Percentiles rank a stretch among this genome's conserved stretches.
Evolutionary conservation across 129 eudicot species (phyloP).

Genomic region (sunflower (Helianthus annuus)): DNA sequence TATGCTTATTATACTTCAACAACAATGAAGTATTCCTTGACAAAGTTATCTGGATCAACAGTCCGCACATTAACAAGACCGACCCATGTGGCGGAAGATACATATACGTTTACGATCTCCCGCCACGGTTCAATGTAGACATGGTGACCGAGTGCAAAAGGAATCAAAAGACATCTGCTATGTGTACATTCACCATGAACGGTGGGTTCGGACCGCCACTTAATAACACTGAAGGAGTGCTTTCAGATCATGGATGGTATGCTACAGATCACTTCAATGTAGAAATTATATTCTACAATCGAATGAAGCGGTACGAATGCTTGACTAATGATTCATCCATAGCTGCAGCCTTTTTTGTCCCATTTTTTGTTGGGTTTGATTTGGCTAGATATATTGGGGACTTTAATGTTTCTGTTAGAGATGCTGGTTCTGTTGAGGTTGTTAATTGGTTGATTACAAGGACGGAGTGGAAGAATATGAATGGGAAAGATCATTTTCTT

Average conservation of each 20-base stretch:
- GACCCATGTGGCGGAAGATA: slow-evolving; percentile 85
- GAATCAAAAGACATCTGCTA: slow-evolving; percentile 58
- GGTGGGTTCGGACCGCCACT: slow-evolving; percentile 14
- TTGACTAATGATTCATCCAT: slow-evolving; percentile 13
- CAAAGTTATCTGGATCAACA: background rate
- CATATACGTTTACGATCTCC: slow-evolving; percentile 77
- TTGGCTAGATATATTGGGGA: slow-evolving; percentile 11
- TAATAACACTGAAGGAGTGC: slow-evolving; percentile 1
- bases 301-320: slow-evolving; percentile 15
- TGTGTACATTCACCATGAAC: slow-evolving; percentile 62
- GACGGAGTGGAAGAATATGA: slow-evolving; percentile 10
- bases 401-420: slow-evolving; percentile 12
- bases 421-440: background rate
- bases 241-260: slow-evolving; percentile 22
- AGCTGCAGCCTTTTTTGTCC: slow-evolving; percentile 11
- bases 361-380: slow-evolving; percentile 18
- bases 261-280: slow-evolving; percentile 12
- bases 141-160: slow-evolving; percentile 57
- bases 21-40: background rate
- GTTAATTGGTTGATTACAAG: slow-evolving; percentile 11
- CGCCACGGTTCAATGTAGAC: slow-evolving; percentile 68
- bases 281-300: background rate
- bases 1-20: slow-evolving; percentile 4
- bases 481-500: slow-evolving; percentile 28
- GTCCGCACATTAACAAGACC: slow-evolving; percentile 29